Conservation (phyloP, 208 protist genomes). For the Leishmania lainsoni region DNA sequence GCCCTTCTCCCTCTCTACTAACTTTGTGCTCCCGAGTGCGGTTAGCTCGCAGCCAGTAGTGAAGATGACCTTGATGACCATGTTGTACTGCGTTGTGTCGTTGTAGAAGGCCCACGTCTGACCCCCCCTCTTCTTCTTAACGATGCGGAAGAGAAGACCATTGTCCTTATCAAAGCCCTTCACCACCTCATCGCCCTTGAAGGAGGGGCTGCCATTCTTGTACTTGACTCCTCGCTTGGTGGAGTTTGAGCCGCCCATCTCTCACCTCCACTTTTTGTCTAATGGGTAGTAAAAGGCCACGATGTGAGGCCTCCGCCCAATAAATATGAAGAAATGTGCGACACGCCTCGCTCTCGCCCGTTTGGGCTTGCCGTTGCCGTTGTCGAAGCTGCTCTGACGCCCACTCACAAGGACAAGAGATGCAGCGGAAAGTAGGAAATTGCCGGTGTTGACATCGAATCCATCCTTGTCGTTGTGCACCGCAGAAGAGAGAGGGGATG, state of each 20-base stretch:
- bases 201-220: conserved; percentile 67
- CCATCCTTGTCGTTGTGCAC: neutral
- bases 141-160: conserved; percentile 74
- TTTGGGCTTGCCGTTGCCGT: neutral
- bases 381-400: neutral
- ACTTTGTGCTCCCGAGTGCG: conserved; percentile 58
- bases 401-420: neutral
- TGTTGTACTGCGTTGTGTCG: conserved; percentile 77
- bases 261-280: neutral
- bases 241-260: conserved; percentile 60
- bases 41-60: conserved; percentile 59
- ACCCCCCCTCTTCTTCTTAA: conserved; percentile 49
- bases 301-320: neutral
- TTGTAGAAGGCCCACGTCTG: conserved; percentile 78
- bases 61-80: conserved; percentile 74
- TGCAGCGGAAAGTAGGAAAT: neutral
- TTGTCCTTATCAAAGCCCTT: conserved; percentile 82
- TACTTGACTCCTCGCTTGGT: conserved; percentile 22
- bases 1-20: conserved; percentile 45
- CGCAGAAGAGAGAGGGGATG: neutral
- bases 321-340: neutral
- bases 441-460: neutral
- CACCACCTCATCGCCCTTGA: conserved; percentile 55
- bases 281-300: neutral
- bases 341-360: neutral